Evolutionary conservation across 1,284 basidiomycete species (phyloP).

Genomic region (Cutaneotrichosporon sp.): DNA sequence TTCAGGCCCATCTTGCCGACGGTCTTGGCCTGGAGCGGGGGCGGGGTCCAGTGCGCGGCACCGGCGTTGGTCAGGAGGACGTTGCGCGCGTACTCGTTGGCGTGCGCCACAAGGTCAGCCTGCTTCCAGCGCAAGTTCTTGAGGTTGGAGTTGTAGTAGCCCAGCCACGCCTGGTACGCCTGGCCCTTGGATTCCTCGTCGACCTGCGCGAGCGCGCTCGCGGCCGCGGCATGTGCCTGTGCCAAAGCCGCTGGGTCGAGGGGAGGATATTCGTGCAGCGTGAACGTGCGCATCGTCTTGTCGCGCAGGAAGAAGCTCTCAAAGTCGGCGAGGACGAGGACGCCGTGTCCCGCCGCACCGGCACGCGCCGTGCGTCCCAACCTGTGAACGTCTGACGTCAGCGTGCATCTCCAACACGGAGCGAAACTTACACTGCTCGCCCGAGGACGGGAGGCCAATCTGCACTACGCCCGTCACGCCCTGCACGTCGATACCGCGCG

Average conservation of each 20-base stretch:
- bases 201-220: conserved; percentile 34
- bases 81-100: conserved; percentile 52
- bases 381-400: conserved; percentile 45
- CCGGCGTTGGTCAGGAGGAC: conserved; percentile 51
- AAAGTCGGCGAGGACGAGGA: conserved; percentile 56
- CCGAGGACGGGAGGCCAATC: conserved; percentile 49
- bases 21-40: conserved; percentile 54
- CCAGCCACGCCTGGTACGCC: conserved; percentile 57
- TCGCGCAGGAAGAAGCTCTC: conserved; percentile 57
- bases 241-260: conserved; percentile 15
- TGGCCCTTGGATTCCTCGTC: conserved; percentile 51
- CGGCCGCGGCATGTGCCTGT: conserved; percentile 11
- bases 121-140: conserved; percentile 50
- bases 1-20: conserved; percentile 61
- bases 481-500: conserved; percentile 52
- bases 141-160: conserved; percentile 56
- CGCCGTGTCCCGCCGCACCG: conserved; percentile 53
- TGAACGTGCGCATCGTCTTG: conserved; percentile 50
- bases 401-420: not conserved
- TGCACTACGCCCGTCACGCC: conserved; percentile 55
- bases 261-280: conserved; percentile 40
- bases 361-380: conserved; percentile 54
- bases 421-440: conserved; percentile 47
- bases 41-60: conserved; percentile 32
- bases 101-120: conserved; percentile 50